Evolutionary conservation across 805 yeast species (phyloP).

Genomic region (Kodamaea fukazawae): DNA sequence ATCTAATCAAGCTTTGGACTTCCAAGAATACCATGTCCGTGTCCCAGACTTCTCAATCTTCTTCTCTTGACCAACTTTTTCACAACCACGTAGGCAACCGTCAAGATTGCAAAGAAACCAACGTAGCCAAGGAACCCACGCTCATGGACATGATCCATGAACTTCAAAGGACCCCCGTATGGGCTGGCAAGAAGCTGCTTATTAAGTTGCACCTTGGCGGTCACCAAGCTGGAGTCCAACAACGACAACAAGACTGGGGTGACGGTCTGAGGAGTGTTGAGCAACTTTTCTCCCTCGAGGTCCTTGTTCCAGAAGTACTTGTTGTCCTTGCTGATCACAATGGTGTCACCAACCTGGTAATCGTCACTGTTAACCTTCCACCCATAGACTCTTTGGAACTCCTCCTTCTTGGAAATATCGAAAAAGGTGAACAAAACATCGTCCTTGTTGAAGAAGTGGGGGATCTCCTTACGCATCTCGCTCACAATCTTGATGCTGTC

Average conservation of each 20-base stretch:
- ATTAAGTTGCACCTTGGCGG: slow-evolving; percentile 11
- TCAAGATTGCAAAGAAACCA: slow-evolving; percentile 15
- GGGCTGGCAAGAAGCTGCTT: slow-evolving; percentile 44
- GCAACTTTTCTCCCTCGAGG: slow-evolving; percentile 36
- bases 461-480: slow-evolving; percentile 49
- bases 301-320: slow-evolving; percentile 30
- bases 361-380: slow-evolving; percentile 38
- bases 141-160: slow-evolving; percentile 45
- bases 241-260: slow-evolving; percentile 38
- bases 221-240: slow-evolving; percentile 31
- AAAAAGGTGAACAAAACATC: slow-evolving; percentile 47
- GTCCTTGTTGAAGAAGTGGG: slow-evolving; percentile 44
- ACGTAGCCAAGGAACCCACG: slow-evolving; percentile 46
- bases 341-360: slow-evolving; percentile 52
- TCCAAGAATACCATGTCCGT: slow-evolving; percentile 10
- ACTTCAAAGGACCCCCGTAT: slow-evolving; percentile 33
- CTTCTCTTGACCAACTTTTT: slow-evolving; percentile 1
- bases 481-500: slow-evolving; percentile 42
- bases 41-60: background rate
- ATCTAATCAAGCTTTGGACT: slow-evolving; percentile 10
- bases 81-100: slow-evolving; percentile 4
- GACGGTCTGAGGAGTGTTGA: slow-evolving; percentile 29
- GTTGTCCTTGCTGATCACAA: slow-evolving; percentile 50
- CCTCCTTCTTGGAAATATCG: slow-evolving; percentile 43
- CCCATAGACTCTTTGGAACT: slow-evolving; percentile 25